Conservation (phyloP, 1,139 yeast genomes). For the Magnusiomyces tetraspermus region DNA sequence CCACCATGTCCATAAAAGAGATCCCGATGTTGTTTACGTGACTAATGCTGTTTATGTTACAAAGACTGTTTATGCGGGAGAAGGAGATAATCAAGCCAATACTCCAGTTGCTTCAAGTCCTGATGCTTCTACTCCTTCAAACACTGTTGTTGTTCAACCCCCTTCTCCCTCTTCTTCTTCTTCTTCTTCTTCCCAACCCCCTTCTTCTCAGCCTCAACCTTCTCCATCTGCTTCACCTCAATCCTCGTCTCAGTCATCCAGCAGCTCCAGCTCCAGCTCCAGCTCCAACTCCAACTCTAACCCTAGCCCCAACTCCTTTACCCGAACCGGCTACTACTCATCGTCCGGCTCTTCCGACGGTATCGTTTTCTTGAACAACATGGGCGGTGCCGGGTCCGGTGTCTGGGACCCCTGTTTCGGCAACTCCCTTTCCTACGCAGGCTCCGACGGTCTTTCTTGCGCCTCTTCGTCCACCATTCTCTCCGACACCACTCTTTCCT, state of each 20-base stretch:
- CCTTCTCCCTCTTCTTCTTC: background rate
- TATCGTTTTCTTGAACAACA: slow-evolving; percentile 72
- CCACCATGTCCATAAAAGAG: slow-evolving; percentile 54
- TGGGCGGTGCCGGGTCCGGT: slow-evolving; percentile 78
- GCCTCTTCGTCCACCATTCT: slow-evolving; percentile 57
- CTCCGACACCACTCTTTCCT: slow-evolving; percentile 51
- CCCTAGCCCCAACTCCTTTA: slow-evolving; percentile 42
- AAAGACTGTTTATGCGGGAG: slow-evolving; percentile 45
- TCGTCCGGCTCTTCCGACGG: slow-evolving; percentile 53
- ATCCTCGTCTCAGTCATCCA: slow-evolving; percentile 21
- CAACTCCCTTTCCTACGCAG: slow-evolving; percentile 74
- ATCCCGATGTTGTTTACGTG: slow-evolving; percentile 31
- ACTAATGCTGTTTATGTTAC: slow-evolving; percentile 51
- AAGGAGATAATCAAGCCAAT: no score
- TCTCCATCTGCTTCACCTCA: slow-evolving; percentile 21
- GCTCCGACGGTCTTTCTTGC: slow-evolving; percentile 57
- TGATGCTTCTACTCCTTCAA: slow-evolving; percentile 15
- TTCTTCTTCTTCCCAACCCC: slow-evolving; percentile 1
- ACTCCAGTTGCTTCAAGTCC: slow-evolving; percentile 15
- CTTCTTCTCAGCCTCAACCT: no score
- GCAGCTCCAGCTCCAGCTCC: no score
- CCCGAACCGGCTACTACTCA: slow-evolving; percentile 62
- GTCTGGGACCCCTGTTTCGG: slow-evolving; percentile 79
- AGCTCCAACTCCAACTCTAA: slow-evolving; percentile 23
- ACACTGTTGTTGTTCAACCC: slow-evolving; percentile 5